Conservation (phyloP, 208 protist genomes). For the Novymonas esmeraldas region DNA sequence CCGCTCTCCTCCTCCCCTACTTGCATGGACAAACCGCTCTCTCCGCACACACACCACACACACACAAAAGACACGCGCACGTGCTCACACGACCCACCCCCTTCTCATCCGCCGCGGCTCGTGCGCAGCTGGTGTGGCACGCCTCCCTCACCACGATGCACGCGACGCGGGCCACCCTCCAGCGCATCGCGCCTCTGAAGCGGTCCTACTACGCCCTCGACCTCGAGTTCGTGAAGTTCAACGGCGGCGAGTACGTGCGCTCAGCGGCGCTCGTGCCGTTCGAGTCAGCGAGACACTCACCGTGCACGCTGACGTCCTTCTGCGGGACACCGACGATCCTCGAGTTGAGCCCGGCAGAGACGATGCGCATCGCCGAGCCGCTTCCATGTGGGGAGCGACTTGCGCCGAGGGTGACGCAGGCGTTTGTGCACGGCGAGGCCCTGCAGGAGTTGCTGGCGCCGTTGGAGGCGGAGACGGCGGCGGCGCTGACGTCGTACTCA, state of each 20-base stretch:
- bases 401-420: slow-evolving; percentile 21
- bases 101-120: no score
- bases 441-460: slow-evolving; percentile 32
- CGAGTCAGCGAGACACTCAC: no score
- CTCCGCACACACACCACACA: no score
- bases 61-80: no score
- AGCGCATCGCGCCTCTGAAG: neutral
- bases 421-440: slow-evolving; percentile 29
- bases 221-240: slow-evolving; percentile 77
- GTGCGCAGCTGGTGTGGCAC: no score
- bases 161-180: neutral
- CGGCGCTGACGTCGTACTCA: slow-evolving; percentile 10
- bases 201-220: slow-evolving; percentile 49
- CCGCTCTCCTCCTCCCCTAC: neutral
- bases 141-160: no score
- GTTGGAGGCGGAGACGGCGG: slow-evolving; percentile 11
- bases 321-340: slow-evolving; percentile 32
- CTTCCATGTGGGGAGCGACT: slow-evolving; percentile 73
- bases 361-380: slow-evolving; percentile 57
- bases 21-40: neutral
- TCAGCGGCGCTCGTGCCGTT: slow-evolving; percentile 77
- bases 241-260: slow-evolving; percentile 38
- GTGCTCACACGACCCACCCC: no score
- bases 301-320: slow-evolving; percentile 21
- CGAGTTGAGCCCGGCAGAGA: slow-evolving; percentile 35